phyloP scores from a whole-genome alignment of 2,329 filamentous ascomycete species.

The Clonostachys byssicola region DNA sequence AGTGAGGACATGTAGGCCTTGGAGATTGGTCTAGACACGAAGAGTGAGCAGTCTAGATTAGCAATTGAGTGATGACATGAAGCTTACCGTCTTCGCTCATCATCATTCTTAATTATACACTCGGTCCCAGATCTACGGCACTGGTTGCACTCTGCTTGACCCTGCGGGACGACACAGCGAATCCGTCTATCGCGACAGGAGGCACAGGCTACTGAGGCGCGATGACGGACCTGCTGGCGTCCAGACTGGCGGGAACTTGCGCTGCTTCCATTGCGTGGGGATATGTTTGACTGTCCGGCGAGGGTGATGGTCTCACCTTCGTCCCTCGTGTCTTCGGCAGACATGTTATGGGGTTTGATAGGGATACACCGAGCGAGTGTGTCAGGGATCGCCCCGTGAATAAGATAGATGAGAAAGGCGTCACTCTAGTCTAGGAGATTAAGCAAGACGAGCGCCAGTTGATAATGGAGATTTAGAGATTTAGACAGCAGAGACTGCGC shows the following conservation, averaged over 20 bases:
- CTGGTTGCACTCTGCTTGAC: constrained; percentile 44
- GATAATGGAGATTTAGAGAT: too few relatives aligned
- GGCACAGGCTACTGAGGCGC: constrained; percentile 51
- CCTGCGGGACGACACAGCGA: constrained; percentile 49
- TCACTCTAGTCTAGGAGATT: too few relatives aligned
- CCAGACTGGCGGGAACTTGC: constrained; percentile 12
- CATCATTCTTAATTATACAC: constrained; percentile 54
- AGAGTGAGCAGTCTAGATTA: not conserved
- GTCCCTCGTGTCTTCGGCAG: constrained; percentile 1
- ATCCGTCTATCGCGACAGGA: constrained; percentile 42
- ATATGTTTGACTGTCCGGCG: constrained; percentile 24
- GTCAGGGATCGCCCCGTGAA: too few relatives aligned
- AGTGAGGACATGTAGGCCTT: constrained; percentile 55
- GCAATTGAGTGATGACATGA: not conserved
- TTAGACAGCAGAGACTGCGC: too few relatives aligned
- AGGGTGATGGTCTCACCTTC: constrained; percentile 12
- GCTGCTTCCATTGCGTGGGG: constrained; percentile 15
- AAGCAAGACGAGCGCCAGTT: too few relatives aligned
- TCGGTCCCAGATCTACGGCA: constrained; percentile 44
- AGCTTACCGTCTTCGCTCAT: constrained; percentile 46
- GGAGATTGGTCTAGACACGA: constrained; percentile 41
- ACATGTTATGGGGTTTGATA: too few relatives aligned
- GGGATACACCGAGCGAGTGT: too few relatives aligned
- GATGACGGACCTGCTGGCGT: constrained; percentile 33
- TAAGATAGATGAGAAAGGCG: too few relatives aligned